These are phyloP conservation scores for Effrenium voratum DNA, from an alignment of 73 alveolate species.

Conservation along the genomic window DNA sequence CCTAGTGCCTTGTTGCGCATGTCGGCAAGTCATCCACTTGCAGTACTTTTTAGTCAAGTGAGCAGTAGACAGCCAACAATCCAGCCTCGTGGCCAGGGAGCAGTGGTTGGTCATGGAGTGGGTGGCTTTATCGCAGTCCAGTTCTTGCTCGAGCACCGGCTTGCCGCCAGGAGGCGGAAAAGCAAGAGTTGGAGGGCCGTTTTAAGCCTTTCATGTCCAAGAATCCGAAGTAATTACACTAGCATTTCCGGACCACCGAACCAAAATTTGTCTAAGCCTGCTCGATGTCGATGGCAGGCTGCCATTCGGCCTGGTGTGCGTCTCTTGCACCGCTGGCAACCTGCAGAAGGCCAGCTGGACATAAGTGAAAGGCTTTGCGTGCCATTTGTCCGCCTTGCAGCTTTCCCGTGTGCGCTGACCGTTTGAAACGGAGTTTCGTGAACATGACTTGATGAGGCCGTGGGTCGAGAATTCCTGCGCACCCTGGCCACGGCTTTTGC, in stretches of 20 bases:
- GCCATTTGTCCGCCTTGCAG: no score
- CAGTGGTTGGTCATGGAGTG: slow-evolving; percentile 52
- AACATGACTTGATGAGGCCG: no score
- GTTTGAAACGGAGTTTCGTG: no score
- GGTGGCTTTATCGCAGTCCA: slow-evolving; percentile 60
- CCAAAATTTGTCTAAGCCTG: background rate
- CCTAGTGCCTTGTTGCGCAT: background rate
- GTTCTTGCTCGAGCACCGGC: slow-evolving; percentile 24
- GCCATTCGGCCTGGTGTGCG: slow-evolving; percentile 52
- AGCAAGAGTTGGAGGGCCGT: background rate
- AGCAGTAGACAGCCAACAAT: background rate
- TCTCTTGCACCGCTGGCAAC: slow-evolving; percentile 53
- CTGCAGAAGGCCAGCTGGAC: slow-evolving; percentile 2
- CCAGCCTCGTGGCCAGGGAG: slow-evolving; percentile 5
- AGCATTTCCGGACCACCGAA: background rate
- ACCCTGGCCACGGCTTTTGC: slow-evolving; percentile 34
- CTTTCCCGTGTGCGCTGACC: no score
- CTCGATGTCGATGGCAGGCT: background rate
- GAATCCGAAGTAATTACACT: no score
- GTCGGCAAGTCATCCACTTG: background rate
- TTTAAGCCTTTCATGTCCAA: background rate
- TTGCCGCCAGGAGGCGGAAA: background rate
- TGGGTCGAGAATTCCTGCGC: slow-evolving; percentile 2
- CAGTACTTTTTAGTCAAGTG: no score
- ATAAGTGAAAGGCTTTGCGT: no score